Evolutionary conservation across 1,284 basidiomycete genomes (phyloP).

Genomic region (Naganishia cerealis): DNA sequence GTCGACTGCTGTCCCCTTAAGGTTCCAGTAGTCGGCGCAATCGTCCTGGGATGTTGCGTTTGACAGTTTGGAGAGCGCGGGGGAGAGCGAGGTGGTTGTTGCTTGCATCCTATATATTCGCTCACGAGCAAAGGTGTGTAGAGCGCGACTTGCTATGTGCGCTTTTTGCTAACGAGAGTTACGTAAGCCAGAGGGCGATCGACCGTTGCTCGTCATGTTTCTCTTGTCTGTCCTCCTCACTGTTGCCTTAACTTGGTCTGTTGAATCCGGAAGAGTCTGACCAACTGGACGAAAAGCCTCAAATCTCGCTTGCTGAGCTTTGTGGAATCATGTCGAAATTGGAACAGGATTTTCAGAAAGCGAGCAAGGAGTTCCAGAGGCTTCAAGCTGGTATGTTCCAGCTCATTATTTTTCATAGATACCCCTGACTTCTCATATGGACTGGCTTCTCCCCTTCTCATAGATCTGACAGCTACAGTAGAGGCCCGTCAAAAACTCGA

Average conservation of each 20-base stretch:
- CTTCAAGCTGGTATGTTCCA: conserved; percentile 61
- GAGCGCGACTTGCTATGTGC: neutral
- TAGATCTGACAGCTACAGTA: conserved; percentile 69
- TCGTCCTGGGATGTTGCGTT: too few relatives aligned
- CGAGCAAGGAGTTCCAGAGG: conserved; percentile 73
- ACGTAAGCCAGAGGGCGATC: neutral
- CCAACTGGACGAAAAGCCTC: neutral
- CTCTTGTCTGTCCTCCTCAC: neutral
- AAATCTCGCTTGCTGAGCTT: neutral
- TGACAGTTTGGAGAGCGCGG: too few relatives aligned
- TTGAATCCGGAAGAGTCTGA: neutral
- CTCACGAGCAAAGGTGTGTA: neutral
- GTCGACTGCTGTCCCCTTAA: too few relatives aligned
- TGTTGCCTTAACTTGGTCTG: neutral
- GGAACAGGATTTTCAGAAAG: conserved; percentile 61
- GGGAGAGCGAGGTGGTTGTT: too few relatives aligned
- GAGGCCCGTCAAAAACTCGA: conserved; percentile 80
- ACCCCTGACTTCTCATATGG: neutral
- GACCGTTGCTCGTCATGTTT: neutral
- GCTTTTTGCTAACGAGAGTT: neutral
- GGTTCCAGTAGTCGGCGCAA: too few relatives aligned
- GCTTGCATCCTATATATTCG: neutral
- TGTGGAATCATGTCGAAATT: conserved; percentile 33
- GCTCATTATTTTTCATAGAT: neutral
- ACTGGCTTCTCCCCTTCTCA: neutral